Conservation (phyloP, 2,329 filamentous ascomycete species). For the Verticillium longisporum region DNA sequence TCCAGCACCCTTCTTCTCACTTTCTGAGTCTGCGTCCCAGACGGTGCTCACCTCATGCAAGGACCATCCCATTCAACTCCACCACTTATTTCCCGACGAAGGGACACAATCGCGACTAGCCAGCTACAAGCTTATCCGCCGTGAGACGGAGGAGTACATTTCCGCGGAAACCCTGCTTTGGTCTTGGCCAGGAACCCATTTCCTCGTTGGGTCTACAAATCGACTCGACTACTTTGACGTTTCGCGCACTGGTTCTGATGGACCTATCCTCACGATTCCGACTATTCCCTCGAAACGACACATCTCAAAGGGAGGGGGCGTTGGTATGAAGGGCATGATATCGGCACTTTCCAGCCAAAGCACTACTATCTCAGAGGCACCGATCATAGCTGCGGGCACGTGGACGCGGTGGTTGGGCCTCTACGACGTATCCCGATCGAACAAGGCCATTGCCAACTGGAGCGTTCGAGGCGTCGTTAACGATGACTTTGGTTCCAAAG, state of each 20-base stretch:
- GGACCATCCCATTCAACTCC: conserved; percentile 55
- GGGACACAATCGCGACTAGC: conserved; percentile 17
- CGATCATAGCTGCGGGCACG: conserved; percentile 53
- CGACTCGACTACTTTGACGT: conserved; percentile 55
- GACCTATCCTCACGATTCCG: conserved; percentile 45
- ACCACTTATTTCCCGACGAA: conserved; percentile 32
- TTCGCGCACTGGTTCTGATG: conserved; percentile 40
- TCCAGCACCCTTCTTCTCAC: conserved; percentile 50
- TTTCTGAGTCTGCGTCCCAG: conserved; percentile 46
- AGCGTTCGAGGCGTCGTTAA: conserved; percentile 49
- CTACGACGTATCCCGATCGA: conserved; percentile 52
- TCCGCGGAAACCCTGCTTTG: conserved; percentile 51
- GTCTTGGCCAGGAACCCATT: conserved; percentile 48
- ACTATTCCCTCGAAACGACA: conserved; percentile 57
- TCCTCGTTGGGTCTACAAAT: conserved; percentile 53
- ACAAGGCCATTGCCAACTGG: conserved; percentile 52
- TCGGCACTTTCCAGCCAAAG: conserved; percentile 46
- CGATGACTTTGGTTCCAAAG: conserved; percentile 21
- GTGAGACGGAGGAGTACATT: conserved; percentile 55
- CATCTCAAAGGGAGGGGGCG: conserved; percentile 51
- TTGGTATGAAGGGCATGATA: conserved; percentile 58
- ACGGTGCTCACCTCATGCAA: conserved; percentile 46
- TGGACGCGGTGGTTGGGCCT: conserved; percentile 57
- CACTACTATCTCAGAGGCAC: conserved; percentile 19
- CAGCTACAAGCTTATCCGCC: conserved; percentile 50